phyloP scores from a whole-genome alignment of 1,284 basidiomycete genomes.

The Sparassis latifolia region DNA sequence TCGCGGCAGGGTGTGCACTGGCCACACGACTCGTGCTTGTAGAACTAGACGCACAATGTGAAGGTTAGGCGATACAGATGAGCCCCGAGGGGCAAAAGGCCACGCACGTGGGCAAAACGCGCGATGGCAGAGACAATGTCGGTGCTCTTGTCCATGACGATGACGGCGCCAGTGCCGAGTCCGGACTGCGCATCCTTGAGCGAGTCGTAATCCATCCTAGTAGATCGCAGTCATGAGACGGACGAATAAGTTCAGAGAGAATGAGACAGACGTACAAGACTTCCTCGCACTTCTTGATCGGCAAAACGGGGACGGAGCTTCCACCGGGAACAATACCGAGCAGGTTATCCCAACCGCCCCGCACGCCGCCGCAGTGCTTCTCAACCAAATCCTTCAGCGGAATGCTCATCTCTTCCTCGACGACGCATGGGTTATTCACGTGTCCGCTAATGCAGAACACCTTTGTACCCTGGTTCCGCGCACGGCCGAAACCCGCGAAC shows the following conservation, averaged over 20 bases:
- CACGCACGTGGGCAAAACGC: slow-evolving; percentile 77
- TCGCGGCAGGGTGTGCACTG: slow-evolving; percentile 97
- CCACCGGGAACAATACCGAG: slow-evolving; percentile 95
- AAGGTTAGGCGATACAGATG: not conserved
- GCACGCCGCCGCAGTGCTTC: slow-evolving; percentile 93
- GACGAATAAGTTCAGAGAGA: slow-evolving; percentile 1
- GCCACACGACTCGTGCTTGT: slow-evolving; percentile 98
- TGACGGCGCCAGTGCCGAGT: slow-evolving; percentile 96
- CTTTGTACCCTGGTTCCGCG: slow-evolving; percentile 94
- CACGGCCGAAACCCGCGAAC: slow-evolving; percentile 91
- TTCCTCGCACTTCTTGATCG: slow-evolving; percentile 74
- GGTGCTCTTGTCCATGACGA: slow-evolving; percentile 98
- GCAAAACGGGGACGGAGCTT: slow-evolving; percentile 92
- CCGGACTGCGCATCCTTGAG: slow-evolving; percentile 93
- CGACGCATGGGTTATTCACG: slow-evolving; percentile 96
- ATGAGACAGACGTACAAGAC: slow-evolving; percentile 59
- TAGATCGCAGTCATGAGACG: not conserved
- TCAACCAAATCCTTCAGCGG: slow-evolving; percentile 91
- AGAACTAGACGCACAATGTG: slow-evolving; percentile 49
- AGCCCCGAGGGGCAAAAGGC: not conserved
- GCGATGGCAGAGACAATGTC: slow-evolving; percentile 93
- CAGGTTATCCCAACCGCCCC: slow-evolving; percentile 95
- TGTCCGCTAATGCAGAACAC: slow-evolving; percentile 95
- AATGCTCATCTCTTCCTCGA: slow-evolving; percentile 99
- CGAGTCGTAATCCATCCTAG: slow-evolving; percentile 96